phyloP scores from a whole-genome alignment of 2,329 filamentous ascomycete species.

The Lecanoromycetidae sp. region DNA sequence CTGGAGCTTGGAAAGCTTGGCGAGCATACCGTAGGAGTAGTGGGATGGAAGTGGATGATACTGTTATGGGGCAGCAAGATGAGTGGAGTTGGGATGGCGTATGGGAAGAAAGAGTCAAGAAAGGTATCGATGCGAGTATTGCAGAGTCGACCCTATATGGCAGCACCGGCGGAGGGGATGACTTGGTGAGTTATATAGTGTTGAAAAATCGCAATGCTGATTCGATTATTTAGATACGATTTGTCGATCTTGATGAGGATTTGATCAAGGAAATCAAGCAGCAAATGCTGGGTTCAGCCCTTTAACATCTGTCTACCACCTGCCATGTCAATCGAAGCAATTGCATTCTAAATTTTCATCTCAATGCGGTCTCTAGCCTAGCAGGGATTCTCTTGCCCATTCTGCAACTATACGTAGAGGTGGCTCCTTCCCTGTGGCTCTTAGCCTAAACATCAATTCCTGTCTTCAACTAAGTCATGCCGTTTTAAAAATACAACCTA shows the following conservation, averaged over 20 bases:
- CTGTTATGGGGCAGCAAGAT: slow-evolving; percentile 42
- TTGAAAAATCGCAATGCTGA: slow-evolving; percentile 6
- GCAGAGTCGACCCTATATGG: slow-evolving; percentile 73
- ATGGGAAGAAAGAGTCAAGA: slow-evolving; percentile 80
- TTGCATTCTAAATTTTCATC: slow-evolving; percentile 28
- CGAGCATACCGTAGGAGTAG: slow-evolving; percentile 49
- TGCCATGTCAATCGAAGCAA: no score
- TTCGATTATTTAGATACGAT: slow-evolving; percentile 46
- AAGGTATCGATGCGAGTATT: slow-evolving; percentile 62
- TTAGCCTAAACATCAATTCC: not conserved
- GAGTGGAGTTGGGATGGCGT: slow-evolving; percentile 98
- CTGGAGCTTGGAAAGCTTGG: slow-evolving; percentile 92
- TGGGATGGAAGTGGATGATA: slow-evolving; percentile 8
- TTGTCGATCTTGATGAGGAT: slow-evolving; percentile 49
- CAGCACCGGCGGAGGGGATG: slow-evolving; percentile 43
- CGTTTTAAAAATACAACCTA: not conserved
- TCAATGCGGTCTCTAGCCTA: not conserved
- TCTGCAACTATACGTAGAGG: not conserved
- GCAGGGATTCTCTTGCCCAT: not conserved
- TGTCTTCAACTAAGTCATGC: not conserved
- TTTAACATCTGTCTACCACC: no score
- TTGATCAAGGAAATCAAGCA: slow-evolving; percentile 46
- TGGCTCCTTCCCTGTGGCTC: not conserved
- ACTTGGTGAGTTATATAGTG: slow-evolving; percentile 50
- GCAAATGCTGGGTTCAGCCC: slow-evolving; percentile 40